Evolutionary conservation across 2,329 filamentous ascomycete genomes (phyloP), one percentile per base, ranked within the genome.

Genomic region (Sporothrix mexicana): DNA sequence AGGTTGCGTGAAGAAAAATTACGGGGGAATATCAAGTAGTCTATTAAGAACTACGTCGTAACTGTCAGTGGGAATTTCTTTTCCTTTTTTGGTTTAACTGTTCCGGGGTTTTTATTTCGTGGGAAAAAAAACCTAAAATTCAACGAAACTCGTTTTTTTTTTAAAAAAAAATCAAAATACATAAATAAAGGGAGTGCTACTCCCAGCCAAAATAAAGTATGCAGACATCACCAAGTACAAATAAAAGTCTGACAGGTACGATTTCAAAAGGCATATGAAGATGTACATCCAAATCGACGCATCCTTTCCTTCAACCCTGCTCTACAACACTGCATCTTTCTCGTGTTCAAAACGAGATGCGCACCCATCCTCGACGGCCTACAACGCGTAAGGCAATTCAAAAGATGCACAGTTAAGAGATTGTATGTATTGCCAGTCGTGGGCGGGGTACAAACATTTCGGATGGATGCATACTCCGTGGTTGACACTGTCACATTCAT

Each of bases 191-290:
- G n/a, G n/a, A n/a, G n/a, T n/a, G n/a, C n/a, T n/a, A n/a, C n/a
- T n/a, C n/a, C n/a, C n/a, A n/a, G n/a, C n/a, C n/a, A n/a, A n/a
- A n/a, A n/a, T n/a, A n/a, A n/a, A n/a, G n/a, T n/a, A n/a, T n/a
- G n/a, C n/a, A n/a, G n/a, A n/a, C n/a, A n/a, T n/a, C n/a, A 36
- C 30, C 30, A 36, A 36, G 7, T 5, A 36, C 20, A 55, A n/a
- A 55, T 55, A 55, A 55, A 55, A 23, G n/a, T 55, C 7, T 55
- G 51, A 53, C n/a, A 23, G 51, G 51, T 17, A 53, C 51, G n/a
- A 17, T 23, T 2, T 9, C 7, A 53, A 53, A n/a, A 53, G 20
- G 17, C 6, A 23, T 8, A 9, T 20, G 9, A 53, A n/a, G 9
- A 8, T 23, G n/a, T 20, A 53, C 51, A 53, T 53, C 51, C 10